phyloP scores from a whole-genome alignment of 2,329 filamentous ascomycete genomes.

The Phialophora macrospora region DNA sequence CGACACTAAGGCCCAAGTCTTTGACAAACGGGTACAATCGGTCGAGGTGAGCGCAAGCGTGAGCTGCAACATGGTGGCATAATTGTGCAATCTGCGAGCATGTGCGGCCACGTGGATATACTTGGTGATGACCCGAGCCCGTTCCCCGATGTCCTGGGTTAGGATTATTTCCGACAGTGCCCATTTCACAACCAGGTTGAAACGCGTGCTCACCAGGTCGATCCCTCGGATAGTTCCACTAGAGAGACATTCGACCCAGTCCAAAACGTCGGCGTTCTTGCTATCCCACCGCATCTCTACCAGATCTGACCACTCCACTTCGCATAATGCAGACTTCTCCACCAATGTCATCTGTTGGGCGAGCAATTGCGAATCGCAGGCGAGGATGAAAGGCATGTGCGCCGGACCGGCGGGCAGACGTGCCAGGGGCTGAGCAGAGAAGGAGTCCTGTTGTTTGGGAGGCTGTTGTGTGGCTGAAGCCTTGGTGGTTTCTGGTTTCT shows the following conservation, averaged over 20 bases:
- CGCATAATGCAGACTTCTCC: constrained; percentile 68
- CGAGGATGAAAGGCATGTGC: constrained; percentile 68
- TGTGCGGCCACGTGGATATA: constrained; percentile 67
- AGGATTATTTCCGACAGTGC: constrained; percentile 66
- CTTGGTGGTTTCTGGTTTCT: constrained; percentile 3
- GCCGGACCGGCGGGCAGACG: constrained; percentile 39
- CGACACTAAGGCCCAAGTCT: constrained; percentile 64
- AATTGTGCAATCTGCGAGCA: constrained; percentile 64
- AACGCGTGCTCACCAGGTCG: constrained; percentile 68
- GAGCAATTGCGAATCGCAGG: constrained; percentile 64
- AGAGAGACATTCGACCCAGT: constrained; percentile 67
- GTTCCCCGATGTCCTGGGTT: constrained; percentile 61
- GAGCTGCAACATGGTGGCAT: constrained; percentile 69
- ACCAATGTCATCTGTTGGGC: constrained; percentile 69
- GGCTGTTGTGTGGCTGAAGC: not conserved
- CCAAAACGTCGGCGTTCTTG: constrained; percentile 56
- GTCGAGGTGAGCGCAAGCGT: constrained; percentile 65
- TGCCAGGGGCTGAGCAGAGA: constrained; percentile 20
- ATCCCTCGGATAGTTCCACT: constrained; percentile 60
- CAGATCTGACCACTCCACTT: constrained; percentile 70
- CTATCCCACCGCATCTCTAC: constrained; percentile 68
- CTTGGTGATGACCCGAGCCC: constrained; percentile 65
- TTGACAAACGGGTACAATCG: constrained; percentile 61
- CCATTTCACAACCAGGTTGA: constrained; percentile 72
- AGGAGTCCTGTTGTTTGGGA: not conserved